Evolutionary conservation across 768 basidiomycete genomes (phyloP).

Genomic region (Paxillus ammoniavirescens): DNA sequence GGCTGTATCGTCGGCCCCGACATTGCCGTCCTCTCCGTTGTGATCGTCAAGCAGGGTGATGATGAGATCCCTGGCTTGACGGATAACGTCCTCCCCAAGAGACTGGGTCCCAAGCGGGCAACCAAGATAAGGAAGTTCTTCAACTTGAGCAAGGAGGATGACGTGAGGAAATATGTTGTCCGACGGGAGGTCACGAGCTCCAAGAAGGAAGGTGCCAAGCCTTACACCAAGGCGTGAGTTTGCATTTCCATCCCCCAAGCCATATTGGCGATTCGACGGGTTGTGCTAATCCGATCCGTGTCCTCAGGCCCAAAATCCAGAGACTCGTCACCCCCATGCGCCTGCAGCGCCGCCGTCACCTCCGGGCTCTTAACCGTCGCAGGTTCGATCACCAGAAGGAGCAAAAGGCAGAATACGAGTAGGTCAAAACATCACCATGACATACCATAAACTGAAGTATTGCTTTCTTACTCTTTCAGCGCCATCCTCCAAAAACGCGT

Average conservation of each 20-base stretch:
- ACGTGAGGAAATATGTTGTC: conserved; percentile 97
- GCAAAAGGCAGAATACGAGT: conserved; percentile 94
- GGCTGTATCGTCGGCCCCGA: conserved; percentile 98
- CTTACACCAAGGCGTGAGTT: conserved; percentile 94
- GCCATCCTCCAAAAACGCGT: conserved; percentile 83
- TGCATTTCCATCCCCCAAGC: background rate
- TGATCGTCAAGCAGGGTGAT: conserved; percentile 97
- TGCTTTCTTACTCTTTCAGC: conserved; percentile 28
- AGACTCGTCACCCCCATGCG: conserved; percentile 93
- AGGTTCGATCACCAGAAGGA: conserved; percentile 91
- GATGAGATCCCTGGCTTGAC: conserved; percentile 87
- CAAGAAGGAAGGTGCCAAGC: conserved; percentile 90
- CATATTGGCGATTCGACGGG: background rate
- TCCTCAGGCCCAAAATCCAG: conserved; percentile 87
- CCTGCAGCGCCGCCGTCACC: conserved; percentile 94
- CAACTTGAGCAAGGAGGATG: conserved; percentile 96
- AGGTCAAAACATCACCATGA: conserved; percentile 20
- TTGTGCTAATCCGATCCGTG: conserved; percentile 1
- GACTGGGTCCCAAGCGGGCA: conserved; percentile 95
- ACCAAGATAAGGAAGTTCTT: conserved; percentile 98
- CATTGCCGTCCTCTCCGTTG: conserved; percentile 89
- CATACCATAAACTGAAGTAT: background rate
- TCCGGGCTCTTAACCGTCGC: conserved; percentile 84
- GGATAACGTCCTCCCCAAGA: conserved; percentile 89
- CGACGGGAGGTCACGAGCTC: conserved; percentile 83